Evolutionary conservation across 1,284 basidiomycete genomes (phyloP).

Genomic region (Melampsora occidentalis): DNA sequence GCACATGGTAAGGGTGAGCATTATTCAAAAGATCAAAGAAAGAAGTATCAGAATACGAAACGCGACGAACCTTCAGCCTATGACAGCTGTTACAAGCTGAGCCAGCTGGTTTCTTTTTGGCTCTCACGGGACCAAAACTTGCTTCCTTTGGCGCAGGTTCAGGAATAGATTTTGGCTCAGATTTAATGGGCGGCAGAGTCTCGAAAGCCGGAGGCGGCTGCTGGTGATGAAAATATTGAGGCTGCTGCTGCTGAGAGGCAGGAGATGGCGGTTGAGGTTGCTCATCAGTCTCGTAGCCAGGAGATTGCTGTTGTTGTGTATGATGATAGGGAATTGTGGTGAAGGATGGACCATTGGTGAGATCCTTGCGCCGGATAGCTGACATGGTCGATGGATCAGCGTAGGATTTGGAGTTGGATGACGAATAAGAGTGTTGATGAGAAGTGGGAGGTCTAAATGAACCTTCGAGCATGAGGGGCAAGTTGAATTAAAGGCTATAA

Average conservation of each 20-base stretch:
- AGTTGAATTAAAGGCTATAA: no score
- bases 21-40: not conserved
- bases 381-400: conserved; percentile 8
- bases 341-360: conserved; percentile 21
- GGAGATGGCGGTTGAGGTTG: conserved; percentile 22
- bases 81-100: conserved; percentile 44
- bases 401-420: conserved; percentile 7
- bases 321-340: conserved; percentile 21
- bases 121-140: conserved; percentile 35
- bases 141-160: conserved; percentile 22
- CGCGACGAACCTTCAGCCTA: conserved; percentile 23
- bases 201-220: conserved; percentile 8
- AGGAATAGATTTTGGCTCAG: conserved; percentile 13
- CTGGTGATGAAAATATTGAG: conserved; percentile 6
- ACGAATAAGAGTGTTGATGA: conserved; percentile 14
- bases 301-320: conserved; percentile 18
- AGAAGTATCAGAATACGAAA: not conserved
- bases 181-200: conserved; percentile 7
- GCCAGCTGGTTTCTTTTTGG: conserved; percentile 44
- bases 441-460: conserved; percentile 33
- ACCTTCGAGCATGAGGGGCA: conserved; percentile 40
- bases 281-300: conserved; percentile 37
- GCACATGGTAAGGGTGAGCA: not conserved
- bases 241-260: not conserved
- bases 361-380: conserved; percentile 25